Evolutionary conservation across 2,329 filamentous ascomycete species (phyloP).

Genomic region (Colletotrichum abscissum): DNA sequence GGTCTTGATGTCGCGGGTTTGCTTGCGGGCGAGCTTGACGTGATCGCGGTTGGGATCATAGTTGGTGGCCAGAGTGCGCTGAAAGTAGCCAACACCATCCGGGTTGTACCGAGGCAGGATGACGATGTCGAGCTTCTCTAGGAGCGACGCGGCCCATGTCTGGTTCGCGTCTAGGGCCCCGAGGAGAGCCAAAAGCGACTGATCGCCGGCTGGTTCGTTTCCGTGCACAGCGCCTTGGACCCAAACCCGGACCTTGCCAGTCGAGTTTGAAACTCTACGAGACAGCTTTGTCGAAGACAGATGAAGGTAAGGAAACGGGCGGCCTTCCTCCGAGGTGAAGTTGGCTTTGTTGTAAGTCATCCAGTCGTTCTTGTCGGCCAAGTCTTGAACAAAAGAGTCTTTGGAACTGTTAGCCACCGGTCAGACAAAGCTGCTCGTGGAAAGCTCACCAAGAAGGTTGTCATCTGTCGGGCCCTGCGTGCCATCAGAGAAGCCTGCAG

Average conservation of each 20-base stretch:
- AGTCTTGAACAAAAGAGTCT: slow-evolving; percentile 38
- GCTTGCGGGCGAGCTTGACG: slow-evolving; percentile 45
- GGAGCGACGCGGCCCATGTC: slow-evolving; percentile 42
- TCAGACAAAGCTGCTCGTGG: too few relatives aligned
- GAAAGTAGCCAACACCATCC: slow-evolving; percentile 48
- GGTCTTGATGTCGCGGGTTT: slow-evolving; percentile 46
- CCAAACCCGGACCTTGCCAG: slow-evolving; percentile 44
- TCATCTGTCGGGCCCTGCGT: slow-evolving; percentile 43
- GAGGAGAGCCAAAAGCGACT: slow-evolving; percentile 44
- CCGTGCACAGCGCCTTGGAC: slow-evolving; percentile 46
- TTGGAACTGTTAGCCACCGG: not conserved
- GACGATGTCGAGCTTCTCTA: slow-evolving; percentile 44
- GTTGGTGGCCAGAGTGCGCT: slow-evolving; percentile 43
- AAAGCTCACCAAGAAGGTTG: slow-evolving; percentile 22
- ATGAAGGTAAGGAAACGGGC: slow-evolving; percentile 38
- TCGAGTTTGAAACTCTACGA: slow-evolving; percentile 29
- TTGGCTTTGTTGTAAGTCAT: slow-evolving; percentile 39
- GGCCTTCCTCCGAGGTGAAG: slow-evolving; percentile 40
- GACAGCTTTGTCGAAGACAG: slow-evolving; percentile 28
- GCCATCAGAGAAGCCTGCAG: slow-evolving; percentile 41
- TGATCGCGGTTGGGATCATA: slow-evolving; percentile 49
- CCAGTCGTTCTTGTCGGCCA: slow-evolving; percentile 40
- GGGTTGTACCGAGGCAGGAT: slow-evolving; percentile 47
- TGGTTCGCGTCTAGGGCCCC: slow-evolving; percentile 44
- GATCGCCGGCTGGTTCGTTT: slow-evolving; percentile 47